Evolutionary conservation across 495 filamentous ascomycete genomes (phyloP).

Genomic region (Staphylotrichum tortipilum): DNA sequence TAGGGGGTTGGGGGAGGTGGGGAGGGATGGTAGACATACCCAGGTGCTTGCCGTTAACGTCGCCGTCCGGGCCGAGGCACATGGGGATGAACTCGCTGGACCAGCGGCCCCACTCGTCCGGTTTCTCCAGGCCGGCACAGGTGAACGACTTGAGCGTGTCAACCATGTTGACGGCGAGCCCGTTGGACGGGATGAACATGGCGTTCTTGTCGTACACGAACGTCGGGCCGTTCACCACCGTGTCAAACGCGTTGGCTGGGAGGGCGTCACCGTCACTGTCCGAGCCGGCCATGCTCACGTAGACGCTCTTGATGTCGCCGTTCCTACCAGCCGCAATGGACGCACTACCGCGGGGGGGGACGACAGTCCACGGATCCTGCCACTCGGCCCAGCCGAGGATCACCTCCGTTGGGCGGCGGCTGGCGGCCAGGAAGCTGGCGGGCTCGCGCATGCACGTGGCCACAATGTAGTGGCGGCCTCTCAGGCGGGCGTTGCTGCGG

Average conservation of each 20-base stretch:
- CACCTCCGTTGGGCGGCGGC: neutral
- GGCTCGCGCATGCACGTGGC: neutral
- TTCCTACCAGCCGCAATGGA: too few species aligned
- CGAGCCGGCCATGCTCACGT: too few species aligned
- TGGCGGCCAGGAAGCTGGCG: neutral
- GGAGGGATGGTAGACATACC: neutral
- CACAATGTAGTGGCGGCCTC: neutral
- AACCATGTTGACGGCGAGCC: neutral
- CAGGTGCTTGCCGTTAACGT: neutral
- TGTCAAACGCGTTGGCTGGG: too few species aligned
- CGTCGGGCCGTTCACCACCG: neutral
- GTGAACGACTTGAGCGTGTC: neutral
- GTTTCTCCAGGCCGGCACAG: neutral
- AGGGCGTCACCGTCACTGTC: too few species aligned
- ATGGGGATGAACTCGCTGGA: neutral
- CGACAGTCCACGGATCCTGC: neutral
- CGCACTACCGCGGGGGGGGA: too few species aligned
- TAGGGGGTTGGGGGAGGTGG: too few species aligned
- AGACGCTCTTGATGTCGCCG: too few species aligned
- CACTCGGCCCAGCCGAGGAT: constrained; percentile 5
- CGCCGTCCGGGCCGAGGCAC: neutral
- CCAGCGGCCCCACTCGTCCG: neutral
- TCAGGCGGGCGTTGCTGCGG: neutral
- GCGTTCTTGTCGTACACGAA: neutral
- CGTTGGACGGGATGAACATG: neutral